These are phyloP conservation scores for Sclerotinia trifoliorum DNA, from an alignment of 2,329 filamentous ascomycete genomes.

Conservation along the genomic window DNA sequence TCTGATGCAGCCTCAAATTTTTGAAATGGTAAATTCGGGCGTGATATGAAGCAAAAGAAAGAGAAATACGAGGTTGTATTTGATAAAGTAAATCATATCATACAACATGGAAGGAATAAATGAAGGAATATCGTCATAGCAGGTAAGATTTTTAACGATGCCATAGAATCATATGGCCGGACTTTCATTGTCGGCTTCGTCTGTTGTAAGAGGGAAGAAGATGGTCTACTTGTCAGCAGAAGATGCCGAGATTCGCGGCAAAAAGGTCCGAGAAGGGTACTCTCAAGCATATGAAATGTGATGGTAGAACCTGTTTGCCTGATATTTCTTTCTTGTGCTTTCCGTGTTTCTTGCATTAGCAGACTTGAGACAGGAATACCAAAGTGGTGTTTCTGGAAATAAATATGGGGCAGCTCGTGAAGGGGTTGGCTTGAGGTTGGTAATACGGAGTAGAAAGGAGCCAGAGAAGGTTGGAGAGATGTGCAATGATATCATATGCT, in stretches of 20 bases:
- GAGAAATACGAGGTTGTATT: too few species aligned
- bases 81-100: background rate
- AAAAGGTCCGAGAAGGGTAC: background rate
- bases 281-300: background rate
- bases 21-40: background rate
- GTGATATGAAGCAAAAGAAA: background rate
- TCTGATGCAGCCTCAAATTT: background rate
- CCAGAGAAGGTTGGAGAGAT: background rate
- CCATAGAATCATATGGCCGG: background rate
- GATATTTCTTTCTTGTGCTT: background rate
- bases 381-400: background rate
- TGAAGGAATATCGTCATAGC: background rate
- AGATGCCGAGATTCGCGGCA: background rate
- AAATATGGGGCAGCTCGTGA: background rate
- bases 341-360: background rate
- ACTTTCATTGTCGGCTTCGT: background rate
- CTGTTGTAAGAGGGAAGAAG: background rate
- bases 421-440: background rate
- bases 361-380: background rate
- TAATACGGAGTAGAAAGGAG: background rate
- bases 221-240: background rate
- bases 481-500: constrained; percentile 4
- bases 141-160: background rate
- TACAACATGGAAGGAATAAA: background rate
- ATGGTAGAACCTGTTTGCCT: background rate